A percentile compares a stretch with the other conserved stretches of the same genome.
These are phyloP conservation scores for Amanita rimosa DNA, from an alignment of 768 basidiomycete species.

Conservation along the genomic window DNA sequence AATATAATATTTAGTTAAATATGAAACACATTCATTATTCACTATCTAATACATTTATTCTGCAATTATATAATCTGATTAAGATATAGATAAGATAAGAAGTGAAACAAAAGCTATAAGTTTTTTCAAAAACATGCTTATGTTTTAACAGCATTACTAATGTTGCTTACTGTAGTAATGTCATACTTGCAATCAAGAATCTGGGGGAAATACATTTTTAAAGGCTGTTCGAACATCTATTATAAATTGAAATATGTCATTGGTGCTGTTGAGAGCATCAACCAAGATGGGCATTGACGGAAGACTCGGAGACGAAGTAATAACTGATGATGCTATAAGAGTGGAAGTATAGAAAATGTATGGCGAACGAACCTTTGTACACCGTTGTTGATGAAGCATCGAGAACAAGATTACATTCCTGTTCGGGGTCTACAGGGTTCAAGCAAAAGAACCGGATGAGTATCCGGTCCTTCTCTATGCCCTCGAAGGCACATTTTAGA, in stretches of 20 bases:
- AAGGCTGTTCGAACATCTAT: slow-evolving; percentile 51
- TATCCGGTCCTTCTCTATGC: slow-evolving; percentile 60
- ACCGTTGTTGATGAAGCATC: slow-evolving; percentile 45
- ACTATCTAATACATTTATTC: too few species aligned
- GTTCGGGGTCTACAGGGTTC: slow-evolving; percentile 42
- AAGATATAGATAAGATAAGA: too few species aligned
- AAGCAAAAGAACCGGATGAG: slow-evolving; percentile 63
- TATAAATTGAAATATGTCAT: slow-evolving; percentile 65
- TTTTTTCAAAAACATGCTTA: too few species aligned
- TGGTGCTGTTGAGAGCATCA: slow-evolving; percentile 56
- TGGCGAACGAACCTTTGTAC: slow-evolving; percentile 50
- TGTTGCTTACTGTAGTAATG: too few species aligned
- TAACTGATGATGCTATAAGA: slow-evolving; percentile 35
- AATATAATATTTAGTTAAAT: too few species aligned
- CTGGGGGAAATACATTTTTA: slow-evolving; percentile 14
- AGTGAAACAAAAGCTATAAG: too few species aligned
- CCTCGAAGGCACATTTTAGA: slow-evolving; percentile 63
- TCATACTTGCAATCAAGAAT: too few species aligned
- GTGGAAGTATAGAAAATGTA: not conserved
- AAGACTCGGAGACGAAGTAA: slow-evolving; percentile 68
- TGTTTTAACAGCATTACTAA: too few species aligned
- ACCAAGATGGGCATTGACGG: slow-evolving; percentile 58
- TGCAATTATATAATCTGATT: too few species aligned
- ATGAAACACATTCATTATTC: too few species aligned
- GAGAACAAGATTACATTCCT: slow-evolving; percentile 67